Conservation (phyloP, 495 filamentous ascomycete genomes). For the Glarea lozoyensis region DNA sequence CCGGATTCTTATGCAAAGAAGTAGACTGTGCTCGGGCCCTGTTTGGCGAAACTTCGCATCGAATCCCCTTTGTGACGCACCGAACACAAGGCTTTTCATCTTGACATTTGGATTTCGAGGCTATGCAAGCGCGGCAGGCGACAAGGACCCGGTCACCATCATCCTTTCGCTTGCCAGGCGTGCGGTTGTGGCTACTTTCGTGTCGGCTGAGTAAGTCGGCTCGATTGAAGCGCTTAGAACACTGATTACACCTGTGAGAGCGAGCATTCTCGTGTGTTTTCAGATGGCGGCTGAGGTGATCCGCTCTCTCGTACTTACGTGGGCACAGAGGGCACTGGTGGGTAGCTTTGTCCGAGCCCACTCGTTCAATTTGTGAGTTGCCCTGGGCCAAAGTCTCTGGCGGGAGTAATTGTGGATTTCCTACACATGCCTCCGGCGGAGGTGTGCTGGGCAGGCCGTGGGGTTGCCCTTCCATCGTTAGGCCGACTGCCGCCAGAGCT, state of each 20-base stretch:
- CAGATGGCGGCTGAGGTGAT: constrained; percentile 63
- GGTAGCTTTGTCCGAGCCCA: too few relatives aligned
- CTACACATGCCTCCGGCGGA: too few relatives aligned
- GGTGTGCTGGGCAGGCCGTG: too few relatives aligned
- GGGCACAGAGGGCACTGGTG: constrained; percentile 37
- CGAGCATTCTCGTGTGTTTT: constrained; percentile 64
- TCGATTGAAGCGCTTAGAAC: constrained; percentile 56
- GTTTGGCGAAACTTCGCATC: constrained; percentile 4
- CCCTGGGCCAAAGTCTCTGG: neutral
- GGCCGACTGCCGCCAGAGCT: too few relatives aligned
- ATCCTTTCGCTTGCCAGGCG: neutral
- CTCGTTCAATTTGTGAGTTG: neutral
- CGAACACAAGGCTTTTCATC: constrained; percentile 44
- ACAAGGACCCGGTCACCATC: constrained; percentile 30
- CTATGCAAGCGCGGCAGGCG: constrained; percentile 47
- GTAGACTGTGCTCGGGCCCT: neutral
- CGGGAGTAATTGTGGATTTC: neutral
- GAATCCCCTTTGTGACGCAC: constrained; percentile 27
- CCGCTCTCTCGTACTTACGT: constrained; percentile 53
- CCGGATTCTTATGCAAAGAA: neutral
- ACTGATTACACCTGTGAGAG: constrained; percentile 56
- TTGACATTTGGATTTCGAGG: constrained; percentile 46
- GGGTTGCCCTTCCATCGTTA: too few relatives aligned
- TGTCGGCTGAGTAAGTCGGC: constrained; percentile 33
- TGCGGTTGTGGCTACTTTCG: constrained; percentile 4